Base-by-base conservation (phyloP, 495 filamentous ascomycete genomes). In the Penicillium canescens region DNA sequence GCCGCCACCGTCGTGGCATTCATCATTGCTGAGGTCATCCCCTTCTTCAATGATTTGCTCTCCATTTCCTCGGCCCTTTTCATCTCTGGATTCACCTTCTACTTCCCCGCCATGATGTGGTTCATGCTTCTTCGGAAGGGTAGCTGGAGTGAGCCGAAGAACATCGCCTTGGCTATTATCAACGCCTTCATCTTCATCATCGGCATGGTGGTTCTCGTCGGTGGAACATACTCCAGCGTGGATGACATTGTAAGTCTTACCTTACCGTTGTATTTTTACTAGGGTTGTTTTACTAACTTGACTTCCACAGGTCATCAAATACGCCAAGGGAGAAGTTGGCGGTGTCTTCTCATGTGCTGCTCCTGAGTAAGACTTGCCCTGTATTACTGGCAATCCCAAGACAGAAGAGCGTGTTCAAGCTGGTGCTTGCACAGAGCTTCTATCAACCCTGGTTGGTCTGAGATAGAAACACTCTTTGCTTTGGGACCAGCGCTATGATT, bases 11-110 rank as follows among this genome's bases (percentile, higher is more conserved):
- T 86, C n/a, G 51, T 86, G 18, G 82, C 84, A 4, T 90, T 83
- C 72, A 62, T 88, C 48, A 82, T 90, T 59, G 86, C 86, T 34
- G 81, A 86, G 56, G 80, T 83, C n/a, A 85, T 90, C 48, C 87
- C 86, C 1, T 82, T 85, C 75, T 89, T 89, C 68, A 79, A 77
- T 52, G 79, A 82, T 43, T 57, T 89, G 55, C 68, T 89, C 18
- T 77, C 78, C 26, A 78, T 82, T 58, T 76, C 78, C 24, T 85
- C 83, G 16, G 73, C 83, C 0, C 50, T 67, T 14, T 67, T 67
- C 41, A 67, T 67, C 44, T 67, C 64, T 10, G 64, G 64, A 6
- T 67, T 67, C 53, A 67, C 57, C 26, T 67, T 67, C 45, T 67
- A 67, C 38, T 65, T 67, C 56, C 64, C 64, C 65, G 80, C 82